These are phyloP conservation scores for Rubia tinctorum DNA, from an alignment of 305 asterid species.

Conservation along the genomic window DNA sequence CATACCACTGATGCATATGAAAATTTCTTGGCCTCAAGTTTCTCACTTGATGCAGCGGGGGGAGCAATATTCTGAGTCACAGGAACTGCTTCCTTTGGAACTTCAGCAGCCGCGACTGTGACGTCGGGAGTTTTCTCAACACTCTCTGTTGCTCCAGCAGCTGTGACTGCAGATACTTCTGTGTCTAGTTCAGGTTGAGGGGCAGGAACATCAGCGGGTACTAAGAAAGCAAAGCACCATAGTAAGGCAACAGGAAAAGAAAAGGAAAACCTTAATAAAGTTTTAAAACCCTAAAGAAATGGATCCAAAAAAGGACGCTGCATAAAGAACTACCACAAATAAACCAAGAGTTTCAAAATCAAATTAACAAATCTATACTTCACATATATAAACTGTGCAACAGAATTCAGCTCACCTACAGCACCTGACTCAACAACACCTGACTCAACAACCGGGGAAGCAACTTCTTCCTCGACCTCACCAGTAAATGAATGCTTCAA, in stretches of 20 bases:
- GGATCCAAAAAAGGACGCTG: background rate
- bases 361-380: slow-evolving; percentile 1
- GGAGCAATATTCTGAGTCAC: slow-evolving; percentile 11
- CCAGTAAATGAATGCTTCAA: background rate
- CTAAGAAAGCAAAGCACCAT: background rate
- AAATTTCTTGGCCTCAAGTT: slow-evolving; percentile 23
- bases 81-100: slow-evolving; percentile 17
- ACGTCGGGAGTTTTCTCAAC: slow-evolving; percentile 10
- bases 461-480: background rate
- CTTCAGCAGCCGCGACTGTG: slow-evolving; percentile 21
- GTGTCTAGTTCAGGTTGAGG: slow-evolving; percentile 7
- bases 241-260: background rate
- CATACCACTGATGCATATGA: slow-evolving; percentile 67
- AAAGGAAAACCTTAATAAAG: background rate
- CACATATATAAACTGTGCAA: background rate
- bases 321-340: background rate
- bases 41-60: slow-evolving; percentile 1
- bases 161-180: background rate
- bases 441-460: slow-evolving; percentile 5
- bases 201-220: background rate
- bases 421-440: slow-evolving; percentile 29
- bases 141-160: background rate
- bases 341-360: background rate
- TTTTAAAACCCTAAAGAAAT: background rate
- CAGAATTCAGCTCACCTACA: background rate